Conservation (phyloP, 2,329 filamentous ascomycete genomes). For the Cladosporium velox region DNA sequence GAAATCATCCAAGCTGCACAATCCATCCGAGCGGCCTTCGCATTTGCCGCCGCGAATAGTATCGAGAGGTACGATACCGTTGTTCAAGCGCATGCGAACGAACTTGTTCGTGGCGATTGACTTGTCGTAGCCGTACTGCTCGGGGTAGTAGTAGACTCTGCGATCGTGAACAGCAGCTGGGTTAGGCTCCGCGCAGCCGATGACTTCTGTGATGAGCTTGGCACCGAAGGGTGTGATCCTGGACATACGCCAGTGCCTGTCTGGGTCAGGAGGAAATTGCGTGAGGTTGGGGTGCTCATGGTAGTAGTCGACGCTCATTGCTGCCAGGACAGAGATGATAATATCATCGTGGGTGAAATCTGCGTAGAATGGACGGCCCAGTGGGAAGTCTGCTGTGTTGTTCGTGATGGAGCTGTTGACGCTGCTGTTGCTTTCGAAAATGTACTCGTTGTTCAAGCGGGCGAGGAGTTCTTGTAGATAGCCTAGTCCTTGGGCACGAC, state of each 20-base stretch:
- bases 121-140: slow-evolving; percentile 50
- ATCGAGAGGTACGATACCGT: slow-evolving; percentile 51
- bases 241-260: slow-evolving; percentile 53
- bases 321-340: slow-evolving; percentile 52
- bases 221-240: slow-evolving; percentile 58
- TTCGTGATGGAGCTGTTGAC: slow-evolving; percentile 54
- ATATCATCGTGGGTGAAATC: slow-evolving; percentile 59
- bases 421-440: slow-evolving; percentile 51
- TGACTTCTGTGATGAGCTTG: slow-evolving; percentile 57
- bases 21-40: slow-evolving; percentile 46
- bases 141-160: slow-evolving; percentile 45
- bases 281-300: slow-evolving; percentile 48
- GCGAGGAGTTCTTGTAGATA: slow-evolving; percentile 56
- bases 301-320: slow-evolving; percentile 58
- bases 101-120: slow-evolving; percentile 48
- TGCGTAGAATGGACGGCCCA: slow-evolving; percentile 52
- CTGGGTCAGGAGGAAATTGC: slow-evolving; percentile 45
- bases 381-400: slow-evolving; percentile 50
- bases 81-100: slow-evolving; percentile 53
- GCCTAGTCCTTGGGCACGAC: slow-evolving; percentile 56
- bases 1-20: slow-evolving; percentile 49
- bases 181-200: slow-evolving; percentile 49
- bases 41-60: slow-evolving; percentile 52
- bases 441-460: slow-evolving; percentile 50
- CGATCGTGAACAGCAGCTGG: slow-evolving; percentile 45